Evolutionary conservation across 768 basidiomycete genomes (phyloP).

Genomic region (Nidularia sp.): DNA sequence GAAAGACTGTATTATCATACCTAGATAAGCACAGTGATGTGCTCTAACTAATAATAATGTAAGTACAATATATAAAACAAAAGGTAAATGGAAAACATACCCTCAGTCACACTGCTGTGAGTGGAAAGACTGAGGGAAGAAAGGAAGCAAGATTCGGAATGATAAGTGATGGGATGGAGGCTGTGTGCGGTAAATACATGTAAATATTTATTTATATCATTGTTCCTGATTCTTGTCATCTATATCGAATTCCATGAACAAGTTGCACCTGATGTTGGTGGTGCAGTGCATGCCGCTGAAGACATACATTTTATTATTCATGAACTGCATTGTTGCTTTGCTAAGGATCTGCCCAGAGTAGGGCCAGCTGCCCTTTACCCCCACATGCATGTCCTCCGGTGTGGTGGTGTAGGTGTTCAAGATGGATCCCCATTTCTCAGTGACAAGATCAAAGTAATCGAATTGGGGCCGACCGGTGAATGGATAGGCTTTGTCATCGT

Average conservation of each 20-base stretch:
- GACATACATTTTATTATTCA: slow-evolving; percentile 28
- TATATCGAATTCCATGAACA: slow-evolving; percentile 33
- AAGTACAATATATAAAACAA: too few relatives aligned
- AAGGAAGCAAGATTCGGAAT: too few relatives aligned
- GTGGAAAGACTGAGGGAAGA: too few relatives aligned
- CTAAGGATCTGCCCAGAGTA: slow-evolving; percentile 9
- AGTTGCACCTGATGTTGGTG: slow-evolving; percentile 27
- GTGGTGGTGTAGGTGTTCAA: slow-evolving; percentile 15
- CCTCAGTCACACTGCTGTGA: too few relatives aligned
- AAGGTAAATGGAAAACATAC: too few relatives aligned
- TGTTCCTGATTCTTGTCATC: too few relatives aligned
- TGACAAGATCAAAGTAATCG: slow-evolving; percentile 30
- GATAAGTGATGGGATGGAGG: too few relatives aligned
- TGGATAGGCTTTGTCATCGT: slow-evolving; percentile 28
- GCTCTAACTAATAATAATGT: too few relatives aligned
- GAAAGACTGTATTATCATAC: too few relatives aligned
- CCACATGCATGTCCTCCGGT: slow-evolving; percentile 11
- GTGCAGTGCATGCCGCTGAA: slow-evolving; percentile 29
- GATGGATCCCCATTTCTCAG: slow-evolving; percentile 25
- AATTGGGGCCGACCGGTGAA: slow-evolving; percentile 24
- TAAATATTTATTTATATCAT: too few relatives aligned
- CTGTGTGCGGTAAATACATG: too few relatives aligned
- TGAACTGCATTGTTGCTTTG: slow-evolving; percentile 16
- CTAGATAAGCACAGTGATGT: too few relatives aligned
- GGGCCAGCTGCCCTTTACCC: slow-evolving; percentile 15